A percentile compares a stretch with the other conserved stretches of the same genome.
These are phyloP conservation scores for Mallotus japonicus DNA, from an alignment of 441 rosid species.

Conservation along the genomic window DNA sequence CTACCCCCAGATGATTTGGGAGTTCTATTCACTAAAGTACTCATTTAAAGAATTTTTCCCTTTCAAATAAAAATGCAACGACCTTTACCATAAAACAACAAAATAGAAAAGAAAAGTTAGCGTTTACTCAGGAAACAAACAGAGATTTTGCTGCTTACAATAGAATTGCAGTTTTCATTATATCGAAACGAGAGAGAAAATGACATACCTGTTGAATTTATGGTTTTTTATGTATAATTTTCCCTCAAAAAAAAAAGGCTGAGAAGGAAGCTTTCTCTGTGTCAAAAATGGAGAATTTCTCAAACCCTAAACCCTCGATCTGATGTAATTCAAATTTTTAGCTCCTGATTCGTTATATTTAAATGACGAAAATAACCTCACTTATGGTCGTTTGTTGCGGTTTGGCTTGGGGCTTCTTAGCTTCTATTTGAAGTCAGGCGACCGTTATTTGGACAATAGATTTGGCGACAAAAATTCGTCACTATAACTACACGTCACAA, in stretches of 20 bases:
- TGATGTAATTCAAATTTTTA: slow-evolving; percentile 2
- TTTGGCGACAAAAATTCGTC: too few species aligned
- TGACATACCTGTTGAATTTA: neutral
- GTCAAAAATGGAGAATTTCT: neutral
- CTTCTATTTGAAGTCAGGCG: too few species aligned
- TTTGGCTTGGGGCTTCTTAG: too few species aligned
- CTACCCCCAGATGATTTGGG: slow-evolving; percentile 73
- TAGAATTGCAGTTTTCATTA: too few species aligned
- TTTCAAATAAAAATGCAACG: neutral
- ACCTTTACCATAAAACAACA: neutral
- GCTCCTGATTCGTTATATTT: neutral
- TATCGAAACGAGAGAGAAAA: slow-evolving; percentile 3
- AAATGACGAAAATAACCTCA: slow-evolving; percentile 25
- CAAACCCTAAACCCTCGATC: slow-evolving; percentile 31
- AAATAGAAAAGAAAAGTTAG: neutral
- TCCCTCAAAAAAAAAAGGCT: slow-evolving; percentile 4
- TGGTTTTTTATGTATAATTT: neutral
- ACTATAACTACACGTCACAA: too few species aligned
- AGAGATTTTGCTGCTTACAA: too few species aligned
- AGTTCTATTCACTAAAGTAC: slow-evolving; percentile 52
- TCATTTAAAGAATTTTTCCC: slow-evolving; percentile 39
- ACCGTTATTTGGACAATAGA: too few species aligned
- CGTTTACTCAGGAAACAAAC: too few species aligned
- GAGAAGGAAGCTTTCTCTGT: neutral
- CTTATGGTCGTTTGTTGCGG: neutral